phyloP scores from a whole-genome alignment of 1,284 basidiomycete species.

The Pseudozyma thailandica region DNA sequence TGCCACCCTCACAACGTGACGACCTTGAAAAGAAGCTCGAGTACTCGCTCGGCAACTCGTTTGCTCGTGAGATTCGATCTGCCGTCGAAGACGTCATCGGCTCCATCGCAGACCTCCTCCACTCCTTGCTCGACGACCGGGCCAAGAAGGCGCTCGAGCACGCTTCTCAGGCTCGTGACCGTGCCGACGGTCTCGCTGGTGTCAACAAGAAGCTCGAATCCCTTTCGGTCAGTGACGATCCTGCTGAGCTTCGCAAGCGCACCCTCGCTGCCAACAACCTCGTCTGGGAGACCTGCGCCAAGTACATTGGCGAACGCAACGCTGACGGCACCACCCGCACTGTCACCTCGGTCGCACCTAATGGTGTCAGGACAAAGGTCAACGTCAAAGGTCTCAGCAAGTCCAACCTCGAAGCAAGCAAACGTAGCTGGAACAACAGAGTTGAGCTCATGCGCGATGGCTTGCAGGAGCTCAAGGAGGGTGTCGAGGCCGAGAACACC shows the following conservation, averaged over 20 bases:
- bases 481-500: slow-evolving; percentile 30
- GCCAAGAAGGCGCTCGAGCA: slow-evolving; percentile 47
- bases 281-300: slow-evolving; percentile 50
- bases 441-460: slow-evolving; percentile 54
- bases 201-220: slow-evolving; percentile 32
- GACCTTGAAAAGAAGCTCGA: slow-evolving; percentile 36
- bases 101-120: slow-evolving; percentile 53
- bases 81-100: slow-evolving; percentile 49
- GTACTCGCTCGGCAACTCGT: slow-evolving; percentile 50
- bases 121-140: slow-evolving; percentile 53
- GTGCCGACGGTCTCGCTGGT: slow-evolving; percentile 25
- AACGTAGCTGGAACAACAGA: slow-evolving; percentile 46
- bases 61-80: slow-evolving; percentile 46
- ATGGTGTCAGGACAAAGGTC: slow-evolving; percentile 42
- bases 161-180: slow-evolving; percentile 43
- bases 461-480: slow-evolving; percentile 48
- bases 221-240: slow-evolving; percentile 16
- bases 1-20: slow-evolving; percentile 30
- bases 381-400: slow-evolving; percentile 48
- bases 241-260: slow-evolving; percentile 35
- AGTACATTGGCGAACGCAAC: slow-evolving; percentile 40
- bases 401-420: slow-evolving; percentile 52
- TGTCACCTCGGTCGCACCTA: slow-evolving; percentile 39
- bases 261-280: slow-evolving; percentile 45
- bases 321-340: slow-evolving; percentile 35